phyloP scores from a whole-genome alignment of 1,284 basidiomycete genomes.

The Coniophora puteana region DNA sequence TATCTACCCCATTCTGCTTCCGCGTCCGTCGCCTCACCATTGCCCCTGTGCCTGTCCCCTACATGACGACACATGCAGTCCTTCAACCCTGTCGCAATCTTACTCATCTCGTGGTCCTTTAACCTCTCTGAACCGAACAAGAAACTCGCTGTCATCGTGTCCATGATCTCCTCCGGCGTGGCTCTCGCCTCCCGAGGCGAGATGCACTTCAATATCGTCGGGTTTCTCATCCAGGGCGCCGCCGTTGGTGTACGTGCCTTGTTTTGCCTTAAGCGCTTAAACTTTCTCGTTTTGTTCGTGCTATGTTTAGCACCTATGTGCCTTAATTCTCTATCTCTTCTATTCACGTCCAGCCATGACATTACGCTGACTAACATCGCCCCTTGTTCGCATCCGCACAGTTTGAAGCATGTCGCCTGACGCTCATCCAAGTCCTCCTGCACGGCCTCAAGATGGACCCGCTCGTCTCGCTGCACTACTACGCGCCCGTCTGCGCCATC shows the following conservation, averaged over 20 bases:
- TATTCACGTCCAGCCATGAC: too few species aligned
- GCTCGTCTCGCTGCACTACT: conserved; percentile 93
- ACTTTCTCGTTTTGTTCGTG: conserved; percentile 1
- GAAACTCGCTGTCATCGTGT: conserved; percentile 80
- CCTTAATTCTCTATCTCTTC: conserved; percentile 3
- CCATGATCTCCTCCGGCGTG: conserved; percentile 90
- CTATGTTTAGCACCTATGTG: conserved; percentile 9
- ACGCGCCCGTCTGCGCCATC: conserved; percentile 90
- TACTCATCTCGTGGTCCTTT: conserved; percentile 91
- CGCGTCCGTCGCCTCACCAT: not conserved
- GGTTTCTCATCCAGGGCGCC: conserved; percentile 82
- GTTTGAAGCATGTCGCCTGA: conserved; percentile 89
- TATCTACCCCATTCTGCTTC: not conserved
- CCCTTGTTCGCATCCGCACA: conserved; percentile 31
- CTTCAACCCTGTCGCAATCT: conserved; percentile 94
- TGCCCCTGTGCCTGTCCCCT: not conserved
- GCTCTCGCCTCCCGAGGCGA: conserved; percentile 89
- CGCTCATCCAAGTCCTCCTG: conserved; percentile 94
- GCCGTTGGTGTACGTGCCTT: conserved; percentile 69
- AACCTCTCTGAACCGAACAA: conserved; percentile 86
- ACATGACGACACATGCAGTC: conserved; percentile 49
- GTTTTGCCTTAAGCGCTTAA: not conserved
- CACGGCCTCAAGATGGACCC: conserved; percentile 98
- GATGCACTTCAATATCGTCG: conserved; percentile 78
- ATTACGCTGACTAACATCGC: conserved; percentile 5